phyloP scores from a whole-genome alignment of 257 asterid genomes.

The Verbena officinalis region DNA sequence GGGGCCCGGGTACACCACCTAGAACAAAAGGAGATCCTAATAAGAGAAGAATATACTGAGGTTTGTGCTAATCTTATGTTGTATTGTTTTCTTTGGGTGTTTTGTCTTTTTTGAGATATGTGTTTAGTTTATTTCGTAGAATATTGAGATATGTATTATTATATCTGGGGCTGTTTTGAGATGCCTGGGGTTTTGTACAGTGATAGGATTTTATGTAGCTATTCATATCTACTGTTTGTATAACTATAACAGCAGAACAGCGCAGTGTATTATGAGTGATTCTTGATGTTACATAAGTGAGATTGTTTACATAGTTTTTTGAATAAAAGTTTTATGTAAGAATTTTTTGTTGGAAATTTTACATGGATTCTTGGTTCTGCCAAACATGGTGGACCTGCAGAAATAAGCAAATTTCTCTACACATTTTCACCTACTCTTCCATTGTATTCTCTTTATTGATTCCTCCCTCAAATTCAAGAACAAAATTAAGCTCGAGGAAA shows the following conservation, averaged over 20 bases:
- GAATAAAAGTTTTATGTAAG: constrained; percentile 21
- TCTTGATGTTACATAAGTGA: constrained; percentile 18
- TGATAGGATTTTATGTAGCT: constrained; percentile 34
- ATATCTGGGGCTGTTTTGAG: constrained; percentile 11
- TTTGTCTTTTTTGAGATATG: constrained; percentile 6
- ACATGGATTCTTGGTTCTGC: background rate
- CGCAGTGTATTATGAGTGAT: constrained; percentile 22
- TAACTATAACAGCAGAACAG: constrained; percentile 11
- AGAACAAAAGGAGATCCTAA: constrained; percentile 47
- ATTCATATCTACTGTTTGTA: constrained; percentile 2
- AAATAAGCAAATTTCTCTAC: too few species aligned
- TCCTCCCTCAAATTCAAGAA: too few species aligned
- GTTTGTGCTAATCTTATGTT: constrained; percentile 16
- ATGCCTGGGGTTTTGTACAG: constrained; percentile 35
- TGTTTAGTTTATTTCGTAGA: constrained; percentile 18
- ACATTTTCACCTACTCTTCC: too few species aligned
- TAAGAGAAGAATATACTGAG: constrained; percentile 35
- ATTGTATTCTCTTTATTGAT: too few species aligned
- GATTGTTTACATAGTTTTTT: constrained; percentile 23
- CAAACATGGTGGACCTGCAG: too few species aligned
- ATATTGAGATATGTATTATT: constrained; percentile 28
- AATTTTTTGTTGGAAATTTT: background rate
- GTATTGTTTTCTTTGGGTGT: background rate
- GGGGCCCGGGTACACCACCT: constrained; percentile 63
- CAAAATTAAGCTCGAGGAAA: too few species aligned